Conservation (phyloP, 129 eudicot genomes). For the Artemisia tridentata region DNA sequence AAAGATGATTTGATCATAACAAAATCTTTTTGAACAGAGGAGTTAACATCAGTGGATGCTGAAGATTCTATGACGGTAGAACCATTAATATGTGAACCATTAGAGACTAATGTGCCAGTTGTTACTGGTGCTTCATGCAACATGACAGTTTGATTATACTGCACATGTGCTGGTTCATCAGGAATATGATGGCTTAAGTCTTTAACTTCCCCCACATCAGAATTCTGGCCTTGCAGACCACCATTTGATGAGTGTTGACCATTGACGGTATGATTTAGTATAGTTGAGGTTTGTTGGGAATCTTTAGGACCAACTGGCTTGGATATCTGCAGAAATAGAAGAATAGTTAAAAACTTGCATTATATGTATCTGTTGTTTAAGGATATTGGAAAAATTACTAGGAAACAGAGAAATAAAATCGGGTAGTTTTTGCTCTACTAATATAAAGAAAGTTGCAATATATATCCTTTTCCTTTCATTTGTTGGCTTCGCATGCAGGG, state of each 20-base stretch:
- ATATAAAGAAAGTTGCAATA: too few relatives aligned
- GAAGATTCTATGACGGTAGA: constrained; percentile 29
- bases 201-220: constrained; percentile 31
- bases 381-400: not conserved
- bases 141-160: constrained; percentile 24
- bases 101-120: constrained; percentile 16
- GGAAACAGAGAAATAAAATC: not conserved
- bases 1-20: constrained; percentile 28
- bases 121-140: constrained; percentile 35
- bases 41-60: constrained; percentile 15
- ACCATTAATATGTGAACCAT: constrained; percentile 29
- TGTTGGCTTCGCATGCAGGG: constrained; percentile 10
- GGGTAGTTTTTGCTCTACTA: not conserved
- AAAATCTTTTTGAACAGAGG: constrained; percentile 22
- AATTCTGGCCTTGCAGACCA: constrained; percentile 26
- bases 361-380: too few relatives aligned
- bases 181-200: constrained; percentile 23
- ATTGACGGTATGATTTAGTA: constrained; percentile 19
- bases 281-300: constrained; percentile 36
- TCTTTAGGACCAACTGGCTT: constrained; percentile 33
- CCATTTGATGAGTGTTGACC: constrained; percentile 24
- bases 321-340: constrained; percentile 36
- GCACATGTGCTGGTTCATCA: constrained; percentile 28
- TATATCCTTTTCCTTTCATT: not conserved
- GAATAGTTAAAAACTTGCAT: constrained; percentile 28